Evolutionary conservation across 2,329 filamentous ascomycete species (phyloP), one percentile per base, ranked within the genome.

Genomic region (Trichophyton equinum): DNA sequence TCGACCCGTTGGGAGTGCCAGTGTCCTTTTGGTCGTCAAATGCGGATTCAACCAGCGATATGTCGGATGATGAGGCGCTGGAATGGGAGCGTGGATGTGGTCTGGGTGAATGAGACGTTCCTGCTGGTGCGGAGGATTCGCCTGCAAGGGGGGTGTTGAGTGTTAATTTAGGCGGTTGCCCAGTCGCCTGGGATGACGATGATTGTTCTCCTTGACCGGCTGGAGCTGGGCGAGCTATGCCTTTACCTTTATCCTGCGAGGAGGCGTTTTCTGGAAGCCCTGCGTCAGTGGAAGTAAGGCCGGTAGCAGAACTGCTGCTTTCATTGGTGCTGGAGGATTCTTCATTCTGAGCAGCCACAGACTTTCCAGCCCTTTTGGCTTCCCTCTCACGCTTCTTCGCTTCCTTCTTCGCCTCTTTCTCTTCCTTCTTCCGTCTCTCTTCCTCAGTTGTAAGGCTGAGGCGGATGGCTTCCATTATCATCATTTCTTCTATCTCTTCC

Each of bases 401-500:
- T 62, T 92, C 87, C 70, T 95, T 96, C 27, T 81, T 82, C 0
- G 82, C 81, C 62, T 90, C 88, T 70, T 91, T 92, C 58, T 94
- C 89, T 57, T 88, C 86, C 68, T 89, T 94, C 55, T 83, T 86
- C 66, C 90, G 88, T n/a, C 92, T 83, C 47, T 97, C 92, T 68
- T 97, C 92, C 71, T 99, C 94, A 1, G 89, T 86, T 0, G 88
- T 91, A n/a, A 99, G 78, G 56, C 91, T 96, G 33, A 96, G 74
- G 44, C 94, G 82, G 56, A 99, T 95, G 0, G 94, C 94, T 72
- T 99, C 94, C 80, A 94, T 90, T 79, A 97, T 91, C 94, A 99
- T 99, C 78, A 99, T 88, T 57, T 96, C 92, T 71, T 99, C 94
- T 0, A 97, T 80, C 67, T 97, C 91, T 22, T 95, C 89, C 70